These are phyloP conservation scores for Sugiyamaella lignohabitans DNA, from an alignment of 805 yeast species.

Conservation along the genomic window DNA sequence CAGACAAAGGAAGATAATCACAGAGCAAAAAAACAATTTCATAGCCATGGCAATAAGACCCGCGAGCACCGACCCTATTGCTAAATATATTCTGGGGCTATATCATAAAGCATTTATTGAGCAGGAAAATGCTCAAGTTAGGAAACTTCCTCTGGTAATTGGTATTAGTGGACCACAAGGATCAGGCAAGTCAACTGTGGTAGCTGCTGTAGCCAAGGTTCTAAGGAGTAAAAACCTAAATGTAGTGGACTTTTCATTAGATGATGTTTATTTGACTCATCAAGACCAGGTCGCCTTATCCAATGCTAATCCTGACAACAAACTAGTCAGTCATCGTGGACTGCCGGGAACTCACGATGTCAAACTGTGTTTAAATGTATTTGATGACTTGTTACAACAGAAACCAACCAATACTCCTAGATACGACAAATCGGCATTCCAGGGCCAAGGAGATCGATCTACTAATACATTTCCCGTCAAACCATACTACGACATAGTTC, in stretches of 20 bases:
- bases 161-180: constrained; percentile 36
- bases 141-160: constrained; percentile 17
- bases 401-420: constrained; percentile 45
- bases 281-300: constrained; percentile 46
- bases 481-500: constrained; percentile 51
- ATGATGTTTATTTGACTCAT: constrained; percentile 75
- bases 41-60: not conserved
- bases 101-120: not conserved
- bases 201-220: constrained; percentile 21
- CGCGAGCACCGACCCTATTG: not conserved
- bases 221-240: constrained; percentile 31
- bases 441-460: constrained; percentile 76
- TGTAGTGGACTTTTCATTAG: constrained; percentile 54
- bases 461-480: constrained; percentile 34
- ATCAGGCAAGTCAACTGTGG: constrained; percentile 33
- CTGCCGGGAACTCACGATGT: constrained; percentile 93
- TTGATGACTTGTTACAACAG: constrained; percentile 31
- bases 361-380: constrained; percentile 32
- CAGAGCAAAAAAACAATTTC: too few species aligned
- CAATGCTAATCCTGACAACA: constrained; percentile 38
- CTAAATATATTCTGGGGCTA: not conserved
- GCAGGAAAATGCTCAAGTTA: not conserved
- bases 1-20: too few species aligned
- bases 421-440: constrained; percentile 68
- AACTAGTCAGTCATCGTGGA: constrained; percentile 70